phyloP scores from a whole-genome alignment of 805 yeast species.

The Ogataea thermomethanolica region DNA sequence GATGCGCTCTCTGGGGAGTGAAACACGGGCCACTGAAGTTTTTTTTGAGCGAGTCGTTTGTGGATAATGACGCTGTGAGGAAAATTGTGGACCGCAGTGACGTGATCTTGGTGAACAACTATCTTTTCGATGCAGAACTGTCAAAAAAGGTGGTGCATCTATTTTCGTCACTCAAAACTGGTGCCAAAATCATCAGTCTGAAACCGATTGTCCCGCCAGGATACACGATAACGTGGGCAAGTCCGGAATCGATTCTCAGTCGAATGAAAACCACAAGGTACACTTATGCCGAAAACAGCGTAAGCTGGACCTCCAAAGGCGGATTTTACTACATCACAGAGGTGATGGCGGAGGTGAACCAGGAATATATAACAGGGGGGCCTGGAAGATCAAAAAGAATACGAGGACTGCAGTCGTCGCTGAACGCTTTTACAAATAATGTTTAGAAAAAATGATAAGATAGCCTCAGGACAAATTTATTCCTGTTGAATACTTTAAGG shows the following conservation, averaged over 20 bases:
- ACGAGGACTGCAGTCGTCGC: conserved; percentile 15
- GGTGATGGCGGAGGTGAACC: conserved; percentile 40
- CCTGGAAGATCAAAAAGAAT: conserved; percentile 26
- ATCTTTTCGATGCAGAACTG: conserved; percentile 72
- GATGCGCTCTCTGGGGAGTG: conserved; percentile 64
- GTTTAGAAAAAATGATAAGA: conserved; percentile 17
- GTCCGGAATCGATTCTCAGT: conserved; percentile 56
- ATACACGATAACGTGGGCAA: conserved; percentile 56
- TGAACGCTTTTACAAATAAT: conserved; percentile 34
- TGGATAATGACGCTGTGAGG: conserved; percentile 55
- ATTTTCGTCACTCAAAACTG: conserved; percentile 61
- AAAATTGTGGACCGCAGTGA: conserved; percentile 57
- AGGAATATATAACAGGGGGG: conserved; percentile 31
- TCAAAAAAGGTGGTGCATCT: conserved; percentile 63
- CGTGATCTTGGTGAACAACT: conserved; percentile 77
- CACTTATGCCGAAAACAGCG: conserved; percentile 65
- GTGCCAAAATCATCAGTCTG: conserved; percentile 75
- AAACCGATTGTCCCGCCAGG: conserved; percentile 78
- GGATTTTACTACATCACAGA: conserved; percentile 77
- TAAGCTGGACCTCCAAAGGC: conserved; percentile 88
- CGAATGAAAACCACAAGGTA: conserved; percentile 59
- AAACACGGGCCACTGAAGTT: conserved; percentile 52
- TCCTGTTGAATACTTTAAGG: conserved; percentile 38
- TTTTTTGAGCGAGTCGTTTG: conserved; percentile 68
- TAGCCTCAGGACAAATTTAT: conserved; percentile 1